phyloP scores from a whole-genome alignment of 768 basidiomycete genomes.

The Tricholoma saponaceum region DNA sequence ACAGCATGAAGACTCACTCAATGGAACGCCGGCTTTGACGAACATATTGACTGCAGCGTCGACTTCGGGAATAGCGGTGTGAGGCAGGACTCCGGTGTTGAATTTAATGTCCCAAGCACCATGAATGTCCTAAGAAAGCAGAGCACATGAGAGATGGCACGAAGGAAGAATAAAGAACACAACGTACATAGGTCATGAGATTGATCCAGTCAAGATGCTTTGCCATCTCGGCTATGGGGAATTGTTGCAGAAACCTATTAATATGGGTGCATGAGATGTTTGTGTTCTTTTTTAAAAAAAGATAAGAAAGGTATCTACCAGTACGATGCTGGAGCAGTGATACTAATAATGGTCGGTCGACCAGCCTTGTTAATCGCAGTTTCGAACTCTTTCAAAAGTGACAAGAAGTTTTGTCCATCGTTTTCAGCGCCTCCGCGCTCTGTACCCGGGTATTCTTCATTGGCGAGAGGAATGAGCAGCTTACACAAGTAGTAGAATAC shows the following conservation, averaged over 20 bases:
- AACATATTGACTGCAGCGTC: conserved; percentile 9
- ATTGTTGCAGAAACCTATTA: conserved; percentile 4
- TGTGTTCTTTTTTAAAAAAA: neutral
- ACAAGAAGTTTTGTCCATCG: neutral
- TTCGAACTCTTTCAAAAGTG: neutral
- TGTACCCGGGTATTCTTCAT: neutral
- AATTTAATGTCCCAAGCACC: conserved; percentile 16
- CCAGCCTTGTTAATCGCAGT: neutral
- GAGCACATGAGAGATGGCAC: neutral
- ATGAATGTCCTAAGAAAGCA: conserved; percentile 11
- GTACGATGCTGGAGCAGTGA: neutral
- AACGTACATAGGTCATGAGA: conserved; percentile 12
- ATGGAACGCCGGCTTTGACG: neutral
- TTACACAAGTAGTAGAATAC: neutral
- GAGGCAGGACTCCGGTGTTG: conserved; percentile 9
- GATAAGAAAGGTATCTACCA: neutral
- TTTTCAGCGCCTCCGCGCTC: neutral
- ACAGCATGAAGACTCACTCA: neutral
- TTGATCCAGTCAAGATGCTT: conserved; percentile 16
- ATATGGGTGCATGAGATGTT: neutral
- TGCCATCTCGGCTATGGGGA: conserved; percentile 8
- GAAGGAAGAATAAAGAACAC: neutral
- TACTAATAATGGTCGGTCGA: neutral
- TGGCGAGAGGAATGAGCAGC: neutral
- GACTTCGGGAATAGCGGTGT: conserved; percentile 19